These are phyloP conservation scores for Tolypocladium endophyticum DNA, from an alignment of 2,329 filamentous ascomycete species.

Conservation along the genomic window DNA sequence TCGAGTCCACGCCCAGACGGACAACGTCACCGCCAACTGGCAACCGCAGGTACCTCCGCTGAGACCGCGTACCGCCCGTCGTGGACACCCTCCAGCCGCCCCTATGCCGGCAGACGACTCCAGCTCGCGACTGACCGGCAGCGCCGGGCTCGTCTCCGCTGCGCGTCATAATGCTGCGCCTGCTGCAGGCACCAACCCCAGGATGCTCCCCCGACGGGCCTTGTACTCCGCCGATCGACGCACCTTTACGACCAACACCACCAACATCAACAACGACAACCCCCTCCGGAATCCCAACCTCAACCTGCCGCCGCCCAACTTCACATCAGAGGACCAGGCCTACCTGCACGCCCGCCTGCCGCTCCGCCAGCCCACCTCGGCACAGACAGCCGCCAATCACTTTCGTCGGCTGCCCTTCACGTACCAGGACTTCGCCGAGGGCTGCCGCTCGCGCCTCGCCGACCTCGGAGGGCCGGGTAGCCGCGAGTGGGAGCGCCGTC, in stretches of 20 bases:
- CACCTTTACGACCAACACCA: not conserved
- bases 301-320: not conserved
- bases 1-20: not conserved
- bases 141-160: not conserved
- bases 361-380: not conserved
- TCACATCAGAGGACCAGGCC: conserved; percentile 6
- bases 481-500: not conserved
- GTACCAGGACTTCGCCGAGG: conserved; percentile 6
- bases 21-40: not conserved
- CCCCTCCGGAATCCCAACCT: not conserved
- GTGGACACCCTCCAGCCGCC: not conserved
- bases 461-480: not conserved
- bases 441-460: not conserved
- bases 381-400: not conserved
- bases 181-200: not conserved
- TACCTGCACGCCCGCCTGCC: conserved; percentile 7
- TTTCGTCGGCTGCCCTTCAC: not conserved
- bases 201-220: not conserved
- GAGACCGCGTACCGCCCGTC: not conserved
- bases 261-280: not conserved
- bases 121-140: not conserved
- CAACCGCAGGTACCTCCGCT: not conserved
- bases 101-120: not conserved
- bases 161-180: not conserved
- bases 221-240: not conserved